These are phyloP conservation scores for Monosporascus sp. DNA, from an alignment of 2,329 filamentous ascomycete species.

Conservation along the genomic window DNA sequence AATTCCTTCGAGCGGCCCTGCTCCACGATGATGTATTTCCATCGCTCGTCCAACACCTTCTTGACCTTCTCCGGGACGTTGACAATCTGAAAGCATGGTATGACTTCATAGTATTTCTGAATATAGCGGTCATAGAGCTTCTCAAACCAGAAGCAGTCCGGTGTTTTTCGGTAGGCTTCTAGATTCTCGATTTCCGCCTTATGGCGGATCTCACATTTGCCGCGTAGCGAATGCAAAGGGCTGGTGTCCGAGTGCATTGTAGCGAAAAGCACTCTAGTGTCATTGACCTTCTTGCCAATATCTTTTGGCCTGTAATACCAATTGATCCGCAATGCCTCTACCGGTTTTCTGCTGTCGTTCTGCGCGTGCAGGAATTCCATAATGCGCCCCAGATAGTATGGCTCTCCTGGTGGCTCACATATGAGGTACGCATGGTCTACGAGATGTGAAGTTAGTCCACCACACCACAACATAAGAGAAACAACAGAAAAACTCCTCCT, in stretches of 20 bases:
- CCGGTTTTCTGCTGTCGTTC: constrained; percentile 64
- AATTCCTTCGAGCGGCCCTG: constrained; percentile 90
- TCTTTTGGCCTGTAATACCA: constrained; percentile 98
- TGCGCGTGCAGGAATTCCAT: constrained; percentile 94
- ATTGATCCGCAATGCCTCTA: constrained; percentile 89
- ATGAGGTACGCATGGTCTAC: constrained; percentile 85
- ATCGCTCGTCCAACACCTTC: constrained; percentile 89
- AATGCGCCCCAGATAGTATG: constrained; percentile 94
- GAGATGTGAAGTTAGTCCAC: constrained; percentile 27
- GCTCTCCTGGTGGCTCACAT: constrained; percentile 94
- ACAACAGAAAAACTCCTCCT: constrained; percentile 2
- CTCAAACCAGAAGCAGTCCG: constrained; percentile 93
- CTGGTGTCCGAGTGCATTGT: constrained; percentile 99
- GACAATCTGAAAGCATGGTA: constrained; percentile 86
- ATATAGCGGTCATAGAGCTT: constrained; percentile 98
- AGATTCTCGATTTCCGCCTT: constrained; percentile 78
- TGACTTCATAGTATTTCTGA: constrained; percentile 94
- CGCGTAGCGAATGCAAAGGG: constrained; percentile 84
- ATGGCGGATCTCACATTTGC: constrained; percentile 88
- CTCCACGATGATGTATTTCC: constrained; percentile 95
- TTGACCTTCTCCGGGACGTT: constrained; percentile 95
- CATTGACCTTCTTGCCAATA: constrained; percentile 84
- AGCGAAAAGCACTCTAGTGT: constrained; percentile 86
- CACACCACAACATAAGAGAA: constrained; percentile 7
- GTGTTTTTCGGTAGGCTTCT: constrained; percentile 76